Conservation (phyloP, 306 rosid species). For the Dryas alaskensis region DNA sequence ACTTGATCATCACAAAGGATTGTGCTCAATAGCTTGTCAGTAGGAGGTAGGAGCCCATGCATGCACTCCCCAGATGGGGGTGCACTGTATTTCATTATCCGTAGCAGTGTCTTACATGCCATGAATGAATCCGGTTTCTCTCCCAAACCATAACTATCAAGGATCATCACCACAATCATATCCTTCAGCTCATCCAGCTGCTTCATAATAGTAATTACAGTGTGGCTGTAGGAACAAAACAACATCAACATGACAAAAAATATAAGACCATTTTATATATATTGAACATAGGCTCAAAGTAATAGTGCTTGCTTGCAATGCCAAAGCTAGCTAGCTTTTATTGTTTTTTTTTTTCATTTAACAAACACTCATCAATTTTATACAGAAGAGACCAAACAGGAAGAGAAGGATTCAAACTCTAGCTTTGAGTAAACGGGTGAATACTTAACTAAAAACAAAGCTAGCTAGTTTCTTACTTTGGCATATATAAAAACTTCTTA, state of each 20-base stretch:
- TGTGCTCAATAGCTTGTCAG: slow-evolving; percentile 12
- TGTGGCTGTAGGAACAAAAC: not conserved
- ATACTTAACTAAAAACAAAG: too few relatives aligned
- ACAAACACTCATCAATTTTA: too few relatives aligned
- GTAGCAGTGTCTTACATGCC: slow-evolving; percentile 1
- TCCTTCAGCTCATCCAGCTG: slow-evolving; percentile 3
- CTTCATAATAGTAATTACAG: not conserved
- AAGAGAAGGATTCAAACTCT: too few relatives aligned
- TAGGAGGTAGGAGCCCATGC: not conserved
- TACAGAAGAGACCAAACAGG: too few relatives aligned
- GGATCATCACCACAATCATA: slow-evolving; percentile 4
- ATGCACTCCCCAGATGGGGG: slow-evolving; percentile 11
- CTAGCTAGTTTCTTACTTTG: too few relatives aligned
- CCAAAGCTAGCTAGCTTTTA: too few relatives aligned
- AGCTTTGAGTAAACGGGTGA: too few relatives aligned
- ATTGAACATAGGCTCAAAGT: too few relatives aligned
- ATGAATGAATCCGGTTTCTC: not conserved
- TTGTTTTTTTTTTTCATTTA: too few relatives aligned
- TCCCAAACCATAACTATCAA: slow-evolving; percentile 16
- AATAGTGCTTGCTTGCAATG: too few relatives aligned
- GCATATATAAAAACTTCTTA: too few relatives aligned
- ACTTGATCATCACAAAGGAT: slow-evolving; percentile 24
- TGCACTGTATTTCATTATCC: slow-evolving; percentile 22
- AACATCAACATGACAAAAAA: not conserved
- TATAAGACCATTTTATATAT: too few relatives aligned